These are phyloP conservation scores for Eucalyptus viminalis DNA, from an alignment of 345 rosid genomes.

Conservation along the genomic window DNA sequence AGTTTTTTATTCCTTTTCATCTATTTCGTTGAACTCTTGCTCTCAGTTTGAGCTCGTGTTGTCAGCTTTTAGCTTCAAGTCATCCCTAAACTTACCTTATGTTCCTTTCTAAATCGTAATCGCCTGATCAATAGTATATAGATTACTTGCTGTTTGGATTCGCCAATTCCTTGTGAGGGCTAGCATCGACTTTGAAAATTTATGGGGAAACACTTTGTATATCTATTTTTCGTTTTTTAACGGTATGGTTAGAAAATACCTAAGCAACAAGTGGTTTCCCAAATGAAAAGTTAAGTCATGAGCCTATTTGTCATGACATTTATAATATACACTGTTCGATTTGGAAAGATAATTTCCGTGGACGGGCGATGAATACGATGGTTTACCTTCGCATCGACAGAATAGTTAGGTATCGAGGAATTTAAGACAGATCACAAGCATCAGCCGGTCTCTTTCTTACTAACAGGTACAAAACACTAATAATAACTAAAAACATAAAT, in stretches of 20 bases:
- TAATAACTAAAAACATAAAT: neutral
- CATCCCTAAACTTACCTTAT: neutral
- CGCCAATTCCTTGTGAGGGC: neutral
- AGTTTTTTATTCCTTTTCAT: neutral
- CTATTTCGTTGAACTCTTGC: neutral
- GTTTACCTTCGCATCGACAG: neutral
- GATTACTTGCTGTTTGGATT: neutral
- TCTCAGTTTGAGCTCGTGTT: neutral
- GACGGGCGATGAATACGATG: neutral
- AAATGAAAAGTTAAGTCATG: neutral
- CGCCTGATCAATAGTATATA: fast-evolving
- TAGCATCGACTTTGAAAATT: neutral
- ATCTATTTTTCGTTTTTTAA: neutral
- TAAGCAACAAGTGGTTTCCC: neutral
- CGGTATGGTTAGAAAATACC: neutral
- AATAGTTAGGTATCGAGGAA: neutral
- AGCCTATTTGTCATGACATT: neutral
- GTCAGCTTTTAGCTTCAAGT: neutral
- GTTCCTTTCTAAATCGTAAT: neutral
- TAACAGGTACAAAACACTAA: neutral
- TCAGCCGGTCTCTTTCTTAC: neutral
- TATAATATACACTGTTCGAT: neutral
- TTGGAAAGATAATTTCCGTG: neutral
- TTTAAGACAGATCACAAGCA: neutral
- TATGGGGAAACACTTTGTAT: neutral